Evolutionary conservation across 495 filamentous ascomycete genomes (phyloP), one percentile per base, ranked within the genome.

Genomic region (Astrothelium macrocarpum): DNA sequence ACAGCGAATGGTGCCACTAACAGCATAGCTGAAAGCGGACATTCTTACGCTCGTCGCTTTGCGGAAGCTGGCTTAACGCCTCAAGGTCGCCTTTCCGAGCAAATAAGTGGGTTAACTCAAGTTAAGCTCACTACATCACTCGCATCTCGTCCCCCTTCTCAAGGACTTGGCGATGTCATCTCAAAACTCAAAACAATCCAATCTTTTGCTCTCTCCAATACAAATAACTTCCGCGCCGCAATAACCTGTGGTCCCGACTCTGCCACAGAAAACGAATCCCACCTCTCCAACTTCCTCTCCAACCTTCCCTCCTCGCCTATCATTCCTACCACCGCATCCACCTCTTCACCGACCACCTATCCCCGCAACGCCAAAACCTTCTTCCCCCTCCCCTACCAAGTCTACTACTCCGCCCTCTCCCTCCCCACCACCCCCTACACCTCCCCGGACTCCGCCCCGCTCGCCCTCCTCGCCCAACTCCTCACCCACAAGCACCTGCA

Each of bases 401-500:
- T 98, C 59, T 96, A 93, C 71, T 97, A 97, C 73, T 86, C 92
- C 5, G 87, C 85, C 16, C 80, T 90, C 39, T 86, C 89, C 31
- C 75, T 92, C 34, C 86, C 89, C 29, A 96, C 94, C 1, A 87
- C 91, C 1, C 89, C 92, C 1, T 98, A 97, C 73, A 86, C 84
- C 32, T 84, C 91, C 53, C 70, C 83, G 0, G 81, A 87, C 31
- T 83, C 86, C 20, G 90, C 92, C 10, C 81, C 89, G 0, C 84
- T 96, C 16, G 90, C 91, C 65, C 86, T 97, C 32, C 84, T 98
- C 28, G 86, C 92, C 18, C 89, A 96, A 67, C 87, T 98, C 29
- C 81, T 98, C n/a, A 97, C 93, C 0, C 94, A 97, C 76, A 95
- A 95, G 73, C 90, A 97, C 70, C 81, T 98, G 12, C 94, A 97